These are phyloP conservation scores for Stachybotrys elegans DNA, from an alignment of 2,329 filamentous ascomycete genomes.

Conservation along the genomic window DNA sequence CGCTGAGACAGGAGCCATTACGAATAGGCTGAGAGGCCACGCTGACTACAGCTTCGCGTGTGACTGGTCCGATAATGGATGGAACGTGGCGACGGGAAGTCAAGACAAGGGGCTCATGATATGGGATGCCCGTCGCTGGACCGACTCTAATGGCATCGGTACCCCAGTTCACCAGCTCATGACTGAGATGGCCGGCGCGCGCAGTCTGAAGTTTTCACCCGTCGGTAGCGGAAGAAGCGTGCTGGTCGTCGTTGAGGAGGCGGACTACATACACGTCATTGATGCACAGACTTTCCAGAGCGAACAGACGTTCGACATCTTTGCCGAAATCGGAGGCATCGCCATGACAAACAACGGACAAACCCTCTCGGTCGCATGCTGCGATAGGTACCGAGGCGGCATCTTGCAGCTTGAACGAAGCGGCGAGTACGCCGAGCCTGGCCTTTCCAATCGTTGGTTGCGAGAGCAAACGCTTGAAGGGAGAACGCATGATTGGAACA, in stretches of 20 bases:
- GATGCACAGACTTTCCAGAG: slow-evolving; percentile 58
- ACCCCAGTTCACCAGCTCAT: slow-evolving; percentile 49
- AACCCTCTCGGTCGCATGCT: slow-evolving; percentile 64
- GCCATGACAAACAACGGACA: slow-evolving; percentile 62
- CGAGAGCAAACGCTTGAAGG: slow-evolving; percentile 1
- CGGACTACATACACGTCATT: slow-evolving; percentile 67
- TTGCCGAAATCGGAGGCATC: slow-evolving; percentile 69
- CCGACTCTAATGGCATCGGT: slow-evolving; percentile 41
- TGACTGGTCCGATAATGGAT: slow-evolving; percentile 74
- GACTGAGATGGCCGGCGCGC: slow-evolving; percentile 63
- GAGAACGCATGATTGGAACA: background rate
- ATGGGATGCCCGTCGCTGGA: slow-evolving; percentile 72
- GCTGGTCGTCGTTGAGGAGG: slow-evolving; percentile 69
- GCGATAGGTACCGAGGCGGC: slow-evolving; percentile 61
- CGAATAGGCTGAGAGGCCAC: slow-evolving; percentile 57
- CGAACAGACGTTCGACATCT: slow-evolving; percentile 69
- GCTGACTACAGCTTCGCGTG: slow-evolving; percentile 70
- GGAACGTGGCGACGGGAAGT: slow-evolving; percentile 70
- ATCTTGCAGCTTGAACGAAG: slow-evolving; percentile 55
- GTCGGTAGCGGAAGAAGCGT: slow-evolving; percentile 61
- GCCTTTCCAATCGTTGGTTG: slow-evolving; percentile 14
- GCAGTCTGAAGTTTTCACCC: slow-evolving; percentile 68
- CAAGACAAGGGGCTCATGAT: slow-evolving; percentile 70
- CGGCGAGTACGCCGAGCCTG: slow-evolving; percentile 22
- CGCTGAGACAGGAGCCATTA: slow-evolving; percentile 57